phyloP scores from a whole-genome alignment of 495 filamentous ascomycete genomes.

The Neurospora sp. region DNA sequence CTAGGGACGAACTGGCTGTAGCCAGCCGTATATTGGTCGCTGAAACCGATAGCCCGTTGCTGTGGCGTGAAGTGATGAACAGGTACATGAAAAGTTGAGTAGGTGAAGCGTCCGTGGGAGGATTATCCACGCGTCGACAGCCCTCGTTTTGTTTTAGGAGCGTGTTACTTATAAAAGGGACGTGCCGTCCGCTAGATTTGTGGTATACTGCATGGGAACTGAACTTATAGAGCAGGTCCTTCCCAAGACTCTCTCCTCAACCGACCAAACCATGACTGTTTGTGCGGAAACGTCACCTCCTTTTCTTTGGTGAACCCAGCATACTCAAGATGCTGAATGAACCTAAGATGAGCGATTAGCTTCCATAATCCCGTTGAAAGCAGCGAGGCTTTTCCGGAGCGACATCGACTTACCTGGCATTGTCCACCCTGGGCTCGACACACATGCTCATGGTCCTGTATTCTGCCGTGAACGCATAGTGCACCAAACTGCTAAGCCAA shows the following conservation, averaged over 20 bases:
- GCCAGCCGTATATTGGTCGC: neutral
- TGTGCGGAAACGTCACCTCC: slow-evolving; percentile 84
- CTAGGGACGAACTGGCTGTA: neutral
- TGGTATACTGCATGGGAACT: neutral
- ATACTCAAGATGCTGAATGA: slow-evolving; percentile 64
- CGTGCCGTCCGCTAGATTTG: neutral
- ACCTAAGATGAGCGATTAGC: slow-evolving; percentile 38
- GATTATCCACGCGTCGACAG: neutral
- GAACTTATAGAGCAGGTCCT: slow-evolving; percentile 55
- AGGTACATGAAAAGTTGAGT: neutral
- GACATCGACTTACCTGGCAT: slow-evolving; percentile 56
- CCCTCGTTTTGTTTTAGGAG: neutral
- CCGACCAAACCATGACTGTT: slow-evolving; percentile 81
- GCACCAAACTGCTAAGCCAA: slow-evolving; percentile 80
- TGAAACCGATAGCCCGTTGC: neutral
- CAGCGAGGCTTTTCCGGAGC: neutral
- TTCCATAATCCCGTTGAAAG: neutral
- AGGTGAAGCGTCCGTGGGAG: neutral
- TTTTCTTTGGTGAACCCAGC: slow-evolving; percentile 82
- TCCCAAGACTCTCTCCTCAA: slow-evolving; percentile 76
- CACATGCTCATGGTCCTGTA: slow-evolving; percentile 70
- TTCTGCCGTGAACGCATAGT: slow-evolving; percentile 74
- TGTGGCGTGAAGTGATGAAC: neutral
- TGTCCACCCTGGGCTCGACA: slow-evolving; percentile 88
- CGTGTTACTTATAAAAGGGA: neutral